These are phyloP conservation scores for Filosporella fistucella DNA, from an alignment of 495 filamentous ascomycete species.

Conservation along the genomic window DNA sequence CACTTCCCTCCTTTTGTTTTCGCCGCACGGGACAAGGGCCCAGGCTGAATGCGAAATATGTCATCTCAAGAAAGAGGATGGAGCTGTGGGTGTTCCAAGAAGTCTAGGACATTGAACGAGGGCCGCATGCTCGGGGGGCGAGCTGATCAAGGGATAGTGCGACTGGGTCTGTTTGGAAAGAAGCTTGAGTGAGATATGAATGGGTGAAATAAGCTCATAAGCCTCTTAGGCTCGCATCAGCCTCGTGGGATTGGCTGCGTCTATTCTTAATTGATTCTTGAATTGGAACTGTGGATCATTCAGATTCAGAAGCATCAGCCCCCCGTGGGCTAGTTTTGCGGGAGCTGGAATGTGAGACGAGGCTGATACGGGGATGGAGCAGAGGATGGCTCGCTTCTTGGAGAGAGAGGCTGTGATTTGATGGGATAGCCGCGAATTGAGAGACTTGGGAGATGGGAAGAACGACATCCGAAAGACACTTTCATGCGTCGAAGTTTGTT, in stretches of 20 bases:
- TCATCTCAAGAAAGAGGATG: slow-evolving; percentile 8
- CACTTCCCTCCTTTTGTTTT: neutral
- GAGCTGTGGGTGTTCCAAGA: slow-evolving; percentile 2
- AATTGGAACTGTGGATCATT: too few relatives aligned
- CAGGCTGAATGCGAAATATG: neutral
- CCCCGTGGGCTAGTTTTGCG: neutral
- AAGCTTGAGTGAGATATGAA: slow-evolving; percentile 2
- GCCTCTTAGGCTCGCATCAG: neutral
- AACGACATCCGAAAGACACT: slow-evolving; percentile 6
- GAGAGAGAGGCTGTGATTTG: neutral
- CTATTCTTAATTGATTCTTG: too few relatives aligned
- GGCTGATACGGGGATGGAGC: slow-evolving; percentile 14
- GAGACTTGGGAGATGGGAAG: slow-evolving; percentile 2
- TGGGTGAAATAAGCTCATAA: neutral
- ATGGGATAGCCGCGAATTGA: neutral
- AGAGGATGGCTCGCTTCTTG: too few relatives aligned
- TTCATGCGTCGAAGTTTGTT: slow-evolving; percentile 11
- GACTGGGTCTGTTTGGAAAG: slow-evolving; percentile 12
- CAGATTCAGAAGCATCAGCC: too few relatives aligned
- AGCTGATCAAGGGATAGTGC: slow-evolving; percentile 11
- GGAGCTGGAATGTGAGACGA: slow-evolving; percentile 10
- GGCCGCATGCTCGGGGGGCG: neutral
- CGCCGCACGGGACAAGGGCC: neutral
- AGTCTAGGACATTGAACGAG: neutral
- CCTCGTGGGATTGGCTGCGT: neutral